phyloP scores from a whole-genome alignment of 2,329 filamentous ascomycete species.

The Coccinonectria pachysandricola region DNA sequence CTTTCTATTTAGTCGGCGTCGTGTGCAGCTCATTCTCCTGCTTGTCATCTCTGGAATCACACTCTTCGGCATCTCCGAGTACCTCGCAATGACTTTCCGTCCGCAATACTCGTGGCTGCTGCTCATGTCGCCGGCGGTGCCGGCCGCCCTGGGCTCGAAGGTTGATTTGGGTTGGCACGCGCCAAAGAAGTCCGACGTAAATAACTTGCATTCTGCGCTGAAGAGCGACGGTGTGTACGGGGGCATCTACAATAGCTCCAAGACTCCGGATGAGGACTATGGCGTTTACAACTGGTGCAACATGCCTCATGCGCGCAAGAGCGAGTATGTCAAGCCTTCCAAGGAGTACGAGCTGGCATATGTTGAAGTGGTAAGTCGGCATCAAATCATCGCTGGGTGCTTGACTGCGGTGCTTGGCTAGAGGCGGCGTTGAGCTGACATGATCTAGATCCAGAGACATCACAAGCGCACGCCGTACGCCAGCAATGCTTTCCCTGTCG shows the following conservation, averaged over 20 bases:
- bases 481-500: conserved; percentile 64
- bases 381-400: too few relatives aligned
- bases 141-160: conserved; percentile 4
- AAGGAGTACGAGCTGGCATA: conserved; percentile 57
- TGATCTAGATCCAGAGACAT: conserved; percentile 61
- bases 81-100: too few relatives aligned
- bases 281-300: conserved; percentile 74
- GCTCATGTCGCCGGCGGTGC: too few relatives aligned
- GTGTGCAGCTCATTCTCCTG: too few relatives aligned
- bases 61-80: too few relatives aligned
- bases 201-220: conserved; percentile 49
- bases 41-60: too few relatives aligned
- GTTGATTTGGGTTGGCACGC: conserved; percentile 46
- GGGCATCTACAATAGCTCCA: conserved; percentile 62
- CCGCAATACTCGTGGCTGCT: too few relatives aligned
- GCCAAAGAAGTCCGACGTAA: conserved; percentile 45
- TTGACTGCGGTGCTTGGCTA: too few relatives aligned
- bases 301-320: conserved; percentile 69
- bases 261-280: conserved; percentile 44
- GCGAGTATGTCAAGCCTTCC: conserved; percentile 49
- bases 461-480: conserved; percentile 79
- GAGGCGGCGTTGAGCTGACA: not conserved
- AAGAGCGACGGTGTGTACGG: conserved; percentile 55
- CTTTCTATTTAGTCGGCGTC: too few relatives aligned
- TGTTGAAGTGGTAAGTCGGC: conserved; percentile 56